Base-by-base conservation (phyloP, 116 monocot species). In the Posidonia oceanica region DNA sequence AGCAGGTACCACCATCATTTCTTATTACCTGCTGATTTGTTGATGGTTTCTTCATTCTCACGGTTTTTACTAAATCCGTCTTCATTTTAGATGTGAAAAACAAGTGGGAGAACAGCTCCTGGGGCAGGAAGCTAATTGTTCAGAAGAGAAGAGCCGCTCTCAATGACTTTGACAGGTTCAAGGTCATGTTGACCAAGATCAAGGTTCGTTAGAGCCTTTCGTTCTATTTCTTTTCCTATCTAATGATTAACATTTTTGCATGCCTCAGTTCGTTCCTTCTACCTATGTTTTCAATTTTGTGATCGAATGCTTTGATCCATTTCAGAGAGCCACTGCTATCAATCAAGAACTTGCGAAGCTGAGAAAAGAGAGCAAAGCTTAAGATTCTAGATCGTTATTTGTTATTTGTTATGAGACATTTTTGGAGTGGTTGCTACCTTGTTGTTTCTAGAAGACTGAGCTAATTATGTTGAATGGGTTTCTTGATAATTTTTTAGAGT, bases 141-240 rank as follows among this genome's bases (percentile, higher is more conserved):
- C 83, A 92, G 80, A 92, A 88, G 74, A 79, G 70, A 65, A 81
- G 92, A 75, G 92, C 92, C 40, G 74, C 81, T 1, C 69, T 92
- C n/a, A 88, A 79, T 74, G 87, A 91, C 68, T 91, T 85, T 39
- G 85, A 91, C 67, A 77, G 85, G 74, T 91, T 91, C 74, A 88
- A 91, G 78, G 83, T 91, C 61, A 91, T 91, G 91, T 36, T 91
- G 63, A 88, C 91, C 0, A 92, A 77, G 75, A 84, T 92, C 51
- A 92, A 91, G 91, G 91, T 91, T 44, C 4, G 64, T 37, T 10
- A 3, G 67, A 63, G n/a, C 4, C 6, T 36, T 10, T 58, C 16
- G 3, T 48, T 23, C 42, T 40, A 4, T 53, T 54, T 3, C 39
- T 22, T 72, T 62, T 4, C 13, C 16, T 22, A 7, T 23, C 40